Evolutionary conservation across 139 green algal species (phyloP).

Genomic region (Spirogloea muscicola): DNA sequence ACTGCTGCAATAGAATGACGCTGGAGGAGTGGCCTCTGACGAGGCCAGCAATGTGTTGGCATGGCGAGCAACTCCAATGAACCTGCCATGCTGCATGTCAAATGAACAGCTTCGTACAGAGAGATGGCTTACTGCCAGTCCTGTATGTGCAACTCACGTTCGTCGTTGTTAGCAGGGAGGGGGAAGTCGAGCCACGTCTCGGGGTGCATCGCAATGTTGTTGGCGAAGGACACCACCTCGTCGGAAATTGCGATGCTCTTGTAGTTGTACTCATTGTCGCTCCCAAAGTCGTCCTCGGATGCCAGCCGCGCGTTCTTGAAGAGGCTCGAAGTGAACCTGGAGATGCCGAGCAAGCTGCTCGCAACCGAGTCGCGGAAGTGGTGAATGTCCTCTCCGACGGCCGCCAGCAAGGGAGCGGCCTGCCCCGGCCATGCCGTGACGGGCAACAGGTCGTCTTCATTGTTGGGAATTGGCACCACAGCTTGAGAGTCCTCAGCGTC

Average conservation of each 20-base stretch:
- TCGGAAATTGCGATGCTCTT: slow-evolving; percentile 17
- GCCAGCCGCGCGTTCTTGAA: background rate
- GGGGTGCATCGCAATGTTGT: slow-evolving; percentile 31
- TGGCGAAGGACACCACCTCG: slow-evolving; percentile 38
- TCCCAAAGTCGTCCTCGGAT: slow-evolving; percentile 12
- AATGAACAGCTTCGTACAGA: too few species aligned
- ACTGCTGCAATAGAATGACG: too few species aligned
- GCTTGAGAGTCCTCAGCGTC: background rate
- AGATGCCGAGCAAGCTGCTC: slow-evolving; percentile 16
- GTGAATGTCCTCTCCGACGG: slow-evolving; percentile 22
- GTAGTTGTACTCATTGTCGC: slow-evolving; percentile 18
- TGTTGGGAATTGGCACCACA: background rate
- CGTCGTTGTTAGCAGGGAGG: slow-evolving; percentile 16
- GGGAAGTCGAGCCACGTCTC: slow-evolving; percentile 51
- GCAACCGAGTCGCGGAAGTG: slow-evolving; percentile 16
- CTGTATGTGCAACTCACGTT: too few species aligned
- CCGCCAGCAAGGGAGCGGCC: background rate
- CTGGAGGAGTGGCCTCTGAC: too few species aligned
- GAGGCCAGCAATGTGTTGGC: too few species aligned
- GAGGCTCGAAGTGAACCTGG: slow-evolving; percentile 8
- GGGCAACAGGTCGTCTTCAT: background rate
- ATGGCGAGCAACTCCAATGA: too few species aligned
- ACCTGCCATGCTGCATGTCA: too few species aligned
- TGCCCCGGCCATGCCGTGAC: background rate
- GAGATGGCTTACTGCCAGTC: too few species aligned